Evolutionary conservation across 495 filamentous ascomycete genomes (phyloP).

Genomic region (Collariella sp.): DNA sequence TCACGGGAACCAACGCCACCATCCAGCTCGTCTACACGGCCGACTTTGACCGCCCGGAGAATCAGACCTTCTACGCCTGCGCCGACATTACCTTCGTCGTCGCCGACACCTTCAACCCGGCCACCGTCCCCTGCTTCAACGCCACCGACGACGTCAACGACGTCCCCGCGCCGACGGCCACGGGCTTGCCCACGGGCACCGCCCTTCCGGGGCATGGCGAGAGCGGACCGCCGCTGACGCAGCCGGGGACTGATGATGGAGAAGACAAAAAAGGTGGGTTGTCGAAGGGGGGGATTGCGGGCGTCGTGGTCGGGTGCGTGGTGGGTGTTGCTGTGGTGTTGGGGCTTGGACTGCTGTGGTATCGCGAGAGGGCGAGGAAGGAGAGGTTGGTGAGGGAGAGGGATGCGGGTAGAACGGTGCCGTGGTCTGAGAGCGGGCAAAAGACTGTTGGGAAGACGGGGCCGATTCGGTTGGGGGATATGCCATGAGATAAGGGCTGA

Average conservation of each 20-base stretch:
- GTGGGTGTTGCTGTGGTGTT: conserved; percentile 21
- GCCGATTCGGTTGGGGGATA: conserved; percentile 5
- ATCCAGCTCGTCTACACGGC: conserved; percentile 43
- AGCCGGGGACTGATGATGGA: not conserved
- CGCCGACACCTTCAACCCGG: conserved; percentile 25
- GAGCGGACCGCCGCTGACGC: conserved; percentile 8
- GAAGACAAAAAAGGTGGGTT: conserved; percentile 12
- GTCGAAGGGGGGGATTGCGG: conserved; percentile 38
- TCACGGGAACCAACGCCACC: conserved; percentile 39
- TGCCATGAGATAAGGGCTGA: not conserved
- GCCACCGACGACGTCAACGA: conserved; percentile 27
- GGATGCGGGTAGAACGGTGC: conserved; percentile 9
- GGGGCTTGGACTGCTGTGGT: conserved; percentile 14
- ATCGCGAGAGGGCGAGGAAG: conserved; percentile 15
- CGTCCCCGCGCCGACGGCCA: conserved; percentile 13
- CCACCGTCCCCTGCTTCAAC: conserved; percentile 41
- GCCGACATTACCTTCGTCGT: conserved; percentile 42
- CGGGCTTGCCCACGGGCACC: conserved; percentile 4
- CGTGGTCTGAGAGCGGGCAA: conserved; percentile 4
- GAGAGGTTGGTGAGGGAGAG: conserved; percentile 11
- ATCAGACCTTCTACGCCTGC: conserved; percentile 45
- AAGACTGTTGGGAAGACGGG: conserved; percentile 1
- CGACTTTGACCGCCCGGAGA: conserved; percentile 37
- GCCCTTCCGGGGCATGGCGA: conserved; percentile 9
- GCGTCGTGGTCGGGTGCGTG: conserved; percentile 37